Conservation (phyloP, 768 basidiomycete species). For the Lanmaoa rubissima region DNA sequence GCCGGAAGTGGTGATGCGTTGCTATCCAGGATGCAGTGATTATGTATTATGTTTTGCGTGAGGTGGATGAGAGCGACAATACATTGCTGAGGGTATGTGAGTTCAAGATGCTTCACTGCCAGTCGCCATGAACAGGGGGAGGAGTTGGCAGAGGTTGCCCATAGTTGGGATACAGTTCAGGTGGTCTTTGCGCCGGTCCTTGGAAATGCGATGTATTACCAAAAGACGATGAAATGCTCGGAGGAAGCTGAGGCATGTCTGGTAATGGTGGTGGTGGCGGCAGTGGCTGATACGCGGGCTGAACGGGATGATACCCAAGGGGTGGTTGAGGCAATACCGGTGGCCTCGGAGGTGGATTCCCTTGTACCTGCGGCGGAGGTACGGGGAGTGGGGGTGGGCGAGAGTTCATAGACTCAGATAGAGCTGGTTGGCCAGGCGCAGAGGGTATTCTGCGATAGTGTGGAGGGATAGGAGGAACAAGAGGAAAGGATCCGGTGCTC, state of each 20-base stretch:
- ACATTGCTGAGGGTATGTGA: slow-evolving; percentile 12
- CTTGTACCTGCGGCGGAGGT: slow-evolving; percentile 27
- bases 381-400: slow-evolving; percentile 26
- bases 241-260: slow-evolving; percentile 29
- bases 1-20: slow-evolving; percentile 3
- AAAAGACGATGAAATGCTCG: slow-evolving; percentile 22
- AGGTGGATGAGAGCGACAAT: slow-evolving; percentile 10
- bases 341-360: slow-evolving; percentile 37
- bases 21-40: slow-evolving; percentile 11
- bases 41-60: slow-evolving; percentile 13
- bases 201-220: slow-evolving; percentile 35
- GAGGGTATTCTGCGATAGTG: slow-evolving; percentile 35
- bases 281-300: slow-evolving; percentile 37
- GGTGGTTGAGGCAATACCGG: slow-evolving; percentile 54
- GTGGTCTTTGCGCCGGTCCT: slow-evolving; percentile 43
- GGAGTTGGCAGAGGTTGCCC: slow-evolving; percentile 30
- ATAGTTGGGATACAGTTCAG: slow-evolving; percentile 32
- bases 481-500: slow-evolving; percentile 19
- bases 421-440: slow-evolving; percentile 25
- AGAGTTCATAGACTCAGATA: slow-evolving; percentile 18
- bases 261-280: slow-evolving; percentile 36
- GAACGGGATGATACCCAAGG: slow-evolving; percentile 41
- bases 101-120: slow-evolving; percentile 26
- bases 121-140: slow-evolving; percentile 21
- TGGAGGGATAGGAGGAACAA: slow-evolving; percentile 24